These are phyloP conservation scores for Lactifluus pinguis DNA, from an alignment of 768 basidiomycete genomes.

Conservation along the genomic window DNA sequence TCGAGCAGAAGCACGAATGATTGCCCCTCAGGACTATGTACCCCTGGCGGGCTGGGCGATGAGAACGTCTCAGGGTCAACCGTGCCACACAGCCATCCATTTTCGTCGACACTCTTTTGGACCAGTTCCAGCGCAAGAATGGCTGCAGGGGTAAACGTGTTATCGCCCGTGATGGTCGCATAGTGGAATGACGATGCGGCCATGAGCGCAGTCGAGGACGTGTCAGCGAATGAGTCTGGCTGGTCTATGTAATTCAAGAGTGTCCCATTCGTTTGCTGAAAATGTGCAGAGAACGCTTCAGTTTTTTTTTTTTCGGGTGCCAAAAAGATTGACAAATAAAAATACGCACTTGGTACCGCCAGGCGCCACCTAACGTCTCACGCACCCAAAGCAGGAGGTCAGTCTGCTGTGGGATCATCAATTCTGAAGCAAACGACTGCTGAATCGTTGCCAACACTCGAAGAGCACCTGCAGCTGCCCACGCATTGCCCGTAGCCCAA, in stretches of 20 bases:
- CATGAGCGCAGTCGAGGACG: slow-evolving; percentile 47
- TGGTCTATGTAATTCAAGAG: slow-evolving; percentile 47
- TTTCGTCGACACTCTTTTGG: slow-evolving; percentile 29
- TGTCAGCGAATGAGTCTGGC: slow-evolving; percentile 41
- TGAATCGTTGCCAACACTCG: slow-evolving; percentile 49
- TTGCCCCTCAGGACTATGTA: slow-evolving; percentile 18
- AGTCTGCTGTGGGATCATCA: slow-evolving; percentile 31
- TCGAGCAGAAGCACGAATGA: slow-evolving; percentile 19
- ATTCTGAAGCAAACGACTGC: slow-evolving; percentile 30
- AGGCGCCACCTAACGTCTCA: slow-evolving; percentile 39
- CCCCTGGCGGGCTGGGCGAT: slow-evolving; percentile 4
- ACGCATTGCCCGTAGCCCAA: slow-evolving; percentile 62
- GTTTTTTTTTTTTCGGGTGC: not conserved
- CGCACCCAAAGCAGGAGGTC: slow-evolving; percentile 44
- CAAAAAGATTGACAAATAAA: not conserved
- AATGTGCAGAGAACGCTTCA: too few relatives aligned
- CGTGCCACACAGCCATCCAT: slow-evolving; percentile 20
- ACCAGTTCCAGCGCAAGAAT: slow-evolving; percentile 33
- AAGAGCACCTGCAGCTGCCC: slow-evolving; percentile 65
- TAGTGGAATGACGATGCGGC: slow-evolving; percentile 49
- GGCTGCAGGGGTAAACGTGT: slow-evolving; percentile 32
- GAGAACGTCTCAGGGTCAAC: slow-evolving; percentile 14
- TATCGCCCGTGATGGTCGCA: slow-evolving; percentile 34
- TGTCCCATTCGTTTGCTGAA: slow-evolving; percentile 36
- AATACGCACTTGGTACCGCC: slow-evolving; percentile 35